phyloP scores from a whole-genome alignment of 2,329 filamentous ascomycete genomes.

The Ceratocystis eucalypticola region DNA sequence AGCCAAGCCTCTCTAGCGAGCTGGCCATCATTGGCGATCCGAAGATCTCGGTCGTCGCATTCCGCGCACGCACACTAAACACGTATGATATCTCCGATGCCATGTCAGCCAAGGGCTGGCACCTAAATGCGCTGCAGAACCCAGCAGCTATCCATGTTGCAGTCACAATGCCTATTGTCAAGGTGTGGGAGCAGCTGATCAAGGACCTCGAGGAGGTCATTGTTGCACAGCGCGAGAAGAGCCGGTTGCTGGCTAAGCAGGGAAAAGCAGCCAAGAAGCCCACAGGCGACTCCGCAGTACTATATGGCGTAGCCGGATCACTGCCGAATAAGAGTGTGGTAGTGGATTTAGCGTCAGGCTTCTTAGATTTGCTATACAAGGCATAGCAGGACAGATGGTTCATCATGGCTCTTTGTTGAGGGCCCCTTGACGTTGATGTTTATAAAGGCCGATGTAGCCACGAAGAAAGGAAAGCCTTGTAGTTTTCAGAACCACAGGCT shows the following conservation, averaged over 20 bases:
- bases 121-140: slow-evolving; percentile 84
- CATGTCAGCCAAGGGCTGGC: slow-evolving; percentile 78
- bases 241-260: slow-evolving; percentile 56
- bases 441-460: neutral
- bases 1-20: slow-evolving; percentile 54
- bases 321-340: slow-evolving; percentile 93
- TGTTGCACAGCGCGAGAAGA: slow-evolving; percentile 67
- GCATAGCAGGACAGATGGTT: slow-evolving; percentile 35
- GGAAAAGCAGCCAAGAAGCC: slow-evolving; percentile 52
- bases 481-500: neutral
- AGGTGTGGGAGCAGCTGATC: slow-evolving; percentile 67
- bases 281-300: slow-evolving; percentile 65
- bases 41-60: slow-evolving; percentile 80
- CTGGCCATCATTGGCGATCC: slow-evolving; percentile 73
- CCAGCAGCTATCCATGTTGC: slow-evolving; percentile 89
- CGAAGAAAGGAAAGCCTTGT: neutral
- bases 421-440: neutral
- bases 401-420: neutral
- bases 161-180: slow-evolving; percentile 74
- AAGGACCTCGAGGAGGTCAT: slow-evolving; percentile 54
- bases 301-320: slow-evolving; percentile 91
- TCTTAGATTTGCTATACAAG: slow-evolving; percentile 88
- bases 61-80: slow-evolving; percentile 69
- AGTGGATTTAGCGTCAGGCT: slow-evolving; percentile 75
- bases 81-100: slow-evolving; percentile 90